These are phyloP conservation scores for Exophiala phaeomuriformis DNA, from an alignment of 2,329 filamentous ascomycete genomes.

Conservation along the genomic window DNA sequence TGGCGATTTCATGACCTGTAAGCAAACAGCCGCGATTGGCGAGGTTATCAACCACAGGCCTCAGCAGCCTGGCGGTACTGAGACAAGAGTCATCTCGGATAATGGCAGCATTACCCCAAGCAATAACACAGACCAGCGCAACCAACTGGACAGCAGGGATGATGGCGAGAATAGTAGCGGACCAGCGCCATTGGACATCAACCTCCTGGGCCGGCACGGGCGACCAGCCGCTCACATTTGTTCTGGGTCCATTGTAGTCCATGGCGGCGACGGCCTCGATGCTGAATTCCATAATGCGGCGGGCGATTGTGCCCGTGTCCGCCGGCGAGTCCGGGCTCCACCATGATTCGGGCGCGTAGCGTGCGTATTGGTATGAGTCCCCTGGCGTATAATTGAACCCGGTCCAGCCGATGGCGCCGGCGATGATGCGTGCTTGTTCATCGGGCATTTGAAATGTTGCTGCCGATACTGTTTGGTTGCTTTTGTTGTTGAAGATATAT, in stretches of 20 bases:
- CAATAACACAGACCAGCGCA: slow-evolving; percentile 20
- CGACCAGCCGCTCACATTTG: slow-evolving; percentile 73
- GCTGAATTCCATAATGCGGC: slow-evolving; percentile 20
- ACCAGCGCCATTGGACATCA: slow-evolving; percentile 57
- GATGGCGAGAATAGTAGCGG: slow-evolving; percentile 19
- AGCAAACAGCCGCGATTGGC: slow-evolving; percentile 23
- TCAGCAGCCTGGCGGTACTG: slow-evolving; percentile 21
- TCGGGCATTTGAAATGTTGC: slow-evolving; percentile 20
- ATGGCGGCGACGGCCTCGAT: slow-evolving; percentile 24
- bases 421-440: slow-evolving; percentile 19
- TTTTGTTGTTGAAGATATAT: slow-evolving; percentile 9
- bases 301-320: slow-evolving; percentile 8
- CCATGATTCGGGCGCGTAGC: slow-evolving; percentile 17
- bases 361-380: slow-evolving; percentile 15
- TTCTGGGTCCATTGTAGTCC: slow-evolving; percentile 23
- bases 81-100: slow-evolving; percentile 24
- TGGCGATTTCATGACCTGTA: slow-evolving; percentile 23
- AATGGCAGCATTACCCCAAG: slow-evolving; percentile 25
- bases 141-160: slow-evolving; percentile 22
- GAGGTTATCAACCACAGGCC: slow-evolving; percentile 24
- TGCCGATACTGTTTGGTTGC: neutral
- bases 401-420: slow-evolving; percentile 24
- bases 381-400: slow-evolving; percentile 16
- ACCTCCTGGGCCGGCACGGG: slow-evolving; percentile 77
- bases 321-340: slow-evolving; percentile 15